Evolutionary conservation across 177 flowering plant genomes (phyloP).

Genomic region (Telopea speciosissima): DNA sequence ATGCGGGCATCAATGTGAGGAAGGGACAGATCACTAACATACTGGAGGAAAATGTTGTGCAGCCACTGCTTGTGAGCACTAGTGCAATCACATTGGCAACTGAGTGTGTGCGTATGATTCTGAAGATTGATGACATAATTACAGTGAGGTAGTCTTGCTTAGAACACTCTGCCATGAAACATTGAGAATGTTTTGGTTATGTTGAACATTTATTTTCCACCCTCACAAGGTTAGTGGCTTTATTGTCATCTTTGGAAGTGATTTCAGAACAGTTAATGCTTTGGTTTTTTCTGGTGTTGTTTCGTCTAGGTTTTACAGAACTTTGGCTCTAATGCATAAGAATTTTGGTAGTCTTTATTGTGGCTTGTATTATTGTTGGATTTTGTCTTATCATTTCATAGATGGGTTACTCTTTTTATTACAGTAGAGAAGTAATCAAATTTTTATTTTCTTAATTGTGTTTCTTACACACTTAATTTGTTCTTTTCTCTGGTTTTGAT

Average conservation of each 20-base stretch:
- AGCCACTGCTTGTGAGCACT: slow-evolving; percentile 92
- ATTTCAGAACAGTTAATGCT: not conserved
- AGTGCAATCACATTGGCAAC: slow-evolving; percentile 85
- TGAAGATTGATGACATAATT: slow-evolving; percentile 98
- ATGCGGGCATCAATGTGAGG: slow-evolving; percentile 95
- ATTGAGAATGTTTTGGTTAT: not conserved
- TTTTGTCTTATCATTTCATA: not conserved
- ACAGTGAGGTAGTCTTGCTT: slow-evolving; percentile 60
- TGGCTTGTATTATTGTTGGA: not conserved
- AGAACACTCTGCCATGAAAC: not conserved
- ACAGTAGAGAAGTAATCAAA: no score
- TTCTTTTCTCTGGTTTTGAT: not conserved
- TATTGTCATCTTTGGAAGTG: not conserved
- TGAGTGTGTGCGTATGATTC: slow-evolving; percentile 94
- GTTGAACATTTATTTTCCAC: not conserved
- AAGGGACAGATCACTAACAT: slow-evolving; percentile 96
- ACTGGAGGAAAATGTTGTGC: slow-evolving; percentile 96
- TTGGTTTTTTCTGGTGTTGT: not conserved
- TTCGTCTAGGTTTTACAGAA: not conserved
- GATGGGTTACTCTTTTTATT: not conserved
- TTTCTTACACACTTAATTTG: no score
- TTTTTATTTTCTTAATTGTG: no score
- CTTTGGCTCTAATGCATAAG: not conserved
- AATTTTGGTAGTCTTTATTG: not conserved
- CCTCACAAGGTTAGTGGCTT: not conserved